Conservation (phyloP, 257 asterid species). For the Knoxia roxburghii region DNA sequence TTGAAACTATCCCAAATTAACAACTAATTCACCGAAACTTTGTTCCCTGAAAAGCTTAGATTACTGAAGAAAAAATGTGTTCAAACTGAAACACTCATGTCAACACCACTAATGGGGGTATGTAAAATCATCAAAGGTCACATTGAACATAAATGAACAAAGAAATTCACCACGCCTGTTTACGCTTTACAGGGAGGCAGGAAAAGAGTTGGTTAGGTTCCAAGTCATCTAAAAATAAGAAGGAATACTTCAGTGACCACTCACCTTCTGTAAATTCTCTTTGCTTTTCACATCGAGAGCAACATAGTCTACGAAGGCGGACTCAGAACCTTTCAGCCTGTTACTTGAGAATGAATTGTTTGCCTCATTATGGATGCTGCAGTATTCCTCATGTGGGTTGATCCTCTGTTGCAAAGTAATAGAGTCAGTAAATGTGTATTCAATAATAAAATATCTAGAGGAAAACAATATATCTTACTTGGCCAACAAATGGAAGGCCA, state of each 20-base stretch:
- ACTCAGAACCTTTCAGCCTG: conserved; percentile 69
- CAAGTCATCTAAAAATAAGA: neutral
- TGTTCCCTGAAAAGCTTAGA: too few species aligned
- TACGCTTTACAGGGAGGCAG: neutral
- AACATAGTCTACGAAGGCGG: conserved; percentile 77
- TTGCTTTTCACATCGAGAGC: conserved; percentile 71
- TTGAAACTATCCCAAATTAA: neutral
- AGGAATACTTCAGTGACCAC: conserved; percentile 8
- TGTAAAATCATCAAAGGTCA: neutral
- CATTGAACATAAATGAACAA: neutral
- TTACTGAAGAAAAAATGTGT: too few species aligned
- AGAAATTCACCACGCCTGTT: neutral
- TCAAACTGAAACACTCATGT: too few species aligned
- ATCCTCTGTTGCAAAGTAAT: conserved; percentile 51
- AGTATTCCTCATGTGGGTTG: conserved; percentile 61
- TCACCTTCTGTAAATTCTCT: conserved; percentile 66
- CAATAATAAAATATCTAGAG: neutral
- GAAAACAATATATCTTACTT: conserved; percentile 37
- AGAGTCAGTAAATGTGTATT: neutral
- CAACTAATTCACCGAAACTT: neutral
- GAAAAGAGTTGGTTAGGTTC: neutral
- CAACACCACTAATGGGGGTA: neutral
- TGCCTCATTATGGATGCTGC: conserved; percentile 52
- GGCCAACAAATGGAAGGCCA: conserved; percentile 96
- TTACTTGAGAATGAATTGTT: conserved; percentile 34